These are phyloP conservation scores for Heliosperma pusillum DNA, from an alignment of 148 eudicot genomes.

Conservation along the genomic window DNA sequence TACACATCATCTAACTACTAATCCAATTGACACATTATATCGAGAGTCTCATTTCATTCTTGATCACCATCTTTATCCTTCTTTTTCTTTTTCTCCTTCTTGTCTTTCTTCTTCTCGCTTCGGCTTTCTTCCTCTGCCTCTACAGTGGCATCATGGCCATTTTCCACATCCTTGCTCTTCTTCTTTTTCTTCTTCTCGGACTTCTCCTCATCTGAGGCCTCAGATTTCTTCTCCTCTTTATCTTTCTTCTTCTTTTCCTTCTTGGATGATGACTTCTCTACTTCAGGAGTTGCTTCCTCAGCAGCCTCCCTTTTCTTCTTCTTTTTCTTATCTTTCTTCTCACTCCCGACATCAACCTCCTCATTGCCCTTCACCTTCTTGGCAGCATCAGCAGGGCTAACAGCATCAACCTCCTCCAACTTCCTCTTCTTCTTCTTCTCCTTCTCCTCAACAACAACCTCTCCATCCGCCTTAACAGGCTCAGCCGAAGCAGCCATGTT, in stretches of 20 bases:
- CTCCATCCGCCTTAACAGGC: constrained; percentile 30
- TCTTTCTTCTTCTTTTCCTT: constrained; percentile 55
- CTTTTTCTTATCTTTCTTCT: constrained; percentile 19
- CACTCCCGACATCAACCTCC: constrained; percentile 25
- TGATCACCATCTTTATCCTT: constrained; percentile 55
- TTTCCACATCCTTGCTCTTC: constrained; percentile 41
- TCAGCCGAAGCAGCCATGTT: constrained; percentile 56
- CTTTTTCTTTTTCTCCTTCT: constrained; percentile 76
- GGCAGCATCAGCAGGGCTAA: constrained; percentile 37
- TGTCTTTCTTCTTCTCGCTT: constrained; percentile 52
- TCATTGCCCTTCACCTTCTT: constrained; percentile 57
- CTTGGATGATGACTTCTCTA: constrained; percentile 34
- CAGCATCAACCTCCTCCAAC: constrained; percentile 43
- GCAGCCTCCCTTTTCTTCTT: constrained; percentile 21
- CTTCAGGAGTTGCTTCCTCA: constrained; percentile 33
- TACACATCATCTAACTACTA: constrained; percentile 29
- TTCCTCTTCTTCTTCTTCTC: constrained; percentile 63
- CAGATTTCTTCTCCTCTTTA: constrained; percentile 29
- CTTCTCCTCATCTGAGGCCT: constrained; percentile 38
- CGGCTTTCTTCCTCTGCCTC: constrained; percentile 32
- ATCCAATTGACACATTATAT: constrained; percentile 10
- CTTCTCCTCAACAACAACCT: constrained; percentile 34
- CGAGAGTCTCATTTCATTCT: constrained; percentile 26
- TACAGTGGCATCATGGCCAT: constrained; percentile 7
- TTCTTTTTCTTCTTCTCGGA: constrained; percentile 54